Evolutionary conservation across 345 rosid genomes (phyloP).

Genomic region (Camelina neglecta): DNA sequence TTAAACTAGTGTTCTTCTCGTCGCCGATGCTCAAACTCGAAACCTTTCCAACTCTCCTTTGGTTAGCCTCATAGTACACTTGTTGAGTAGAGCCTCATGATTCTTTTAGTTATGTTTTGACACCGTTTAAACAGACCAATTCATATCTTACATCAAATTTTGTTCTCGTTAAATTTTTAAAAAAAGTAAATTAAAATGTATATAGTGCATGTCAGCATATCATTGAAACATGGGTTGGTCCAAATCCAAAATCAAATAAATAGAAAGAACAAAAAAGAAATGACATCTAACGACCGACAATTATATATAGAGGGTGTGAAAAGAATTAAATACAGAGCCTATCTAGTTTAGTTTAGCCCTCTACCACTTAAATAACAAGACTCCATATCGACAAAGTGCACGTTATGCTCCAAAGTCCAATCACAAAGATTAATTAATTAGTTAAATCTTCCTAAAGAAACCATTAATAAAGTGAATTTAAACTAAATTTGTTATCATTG

Average conservation of each 20-base stretch:
- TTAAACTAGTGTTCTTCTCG: too few species aligned
- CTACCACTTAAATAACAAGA: neutral
- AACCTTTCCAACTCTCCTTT: too few species aligned
- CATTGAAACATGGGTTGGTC: neutral
- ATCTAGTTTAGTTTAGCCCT: neutral
- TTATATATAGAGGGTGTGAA: slow-evolving; percentile 24
- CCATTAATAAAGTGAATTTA: neutral
- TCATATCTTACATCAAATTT: neutral
- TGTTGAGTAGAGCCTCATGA: too few species aligned
- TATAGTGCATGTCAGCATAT: neutral
- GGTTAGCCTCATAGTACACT: too few species aligned
- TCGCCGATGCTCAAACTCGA: too few species aligned
- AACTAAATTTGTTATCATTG: neutral
- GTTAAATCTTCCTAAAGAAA: neutral
- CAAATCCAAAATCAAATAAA: slow-evolving; percentile 16
- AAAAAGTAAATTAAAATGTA: neutral
- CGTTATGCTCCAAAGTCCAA: slow-evolving; percentile 25
- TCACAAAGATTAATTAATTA: slow-evolving; percentile 15
- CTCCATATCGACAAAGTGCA: slow-evolving; percentile 31
- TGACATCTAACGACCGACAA: slow-evolving; percentile 29
- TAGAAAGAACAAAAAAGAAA: neutral
- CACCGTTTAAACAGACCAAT: neutral
- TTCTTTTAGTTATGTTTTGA: neutral
- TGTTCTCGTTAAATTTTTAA: neutral
- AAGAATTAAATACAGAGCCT: slow-evolving; percentile 25